These are phyloP conservation scores for Prunus fruticosa DNA, from an alignment of 306 rosid genomes.

Conservation along the genomic window DNA sequence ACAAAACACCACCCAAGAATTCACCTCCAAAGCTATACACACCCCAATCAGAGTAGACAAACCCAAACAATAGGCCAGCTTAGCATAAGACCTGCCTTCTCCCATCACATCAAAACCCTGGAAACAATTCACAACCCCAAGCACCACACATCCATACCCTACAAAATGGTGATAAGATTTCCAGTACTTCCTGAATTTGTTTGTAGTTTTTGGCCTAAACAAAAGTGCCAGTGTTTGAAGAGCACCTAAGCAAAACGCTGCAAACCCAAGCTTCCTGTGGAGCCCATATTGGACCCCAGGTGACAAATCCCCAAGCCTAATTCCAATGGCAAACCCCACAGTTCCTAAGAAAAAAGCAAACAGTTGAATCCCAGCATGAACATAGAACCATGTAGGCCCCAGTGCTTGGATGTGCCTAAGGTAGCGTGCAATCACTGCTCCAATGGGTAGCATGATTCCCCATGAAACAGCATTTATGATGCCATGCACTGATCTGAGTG, in stretches of 20 bases:
- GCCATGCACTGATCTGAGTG: conserved; percentile 56
- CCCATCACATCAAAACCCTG: conserved; percentile 91
- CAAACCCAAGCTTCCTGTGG: conserved; percentile 78
- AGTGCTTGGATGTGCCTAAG: conserved; percentile 61
- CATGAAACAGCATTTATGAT: conserved; percentile 68
- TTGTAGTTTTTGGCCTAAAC: conserved; percentile 75
- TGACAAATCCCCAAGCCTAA: conserved; percentile 57
- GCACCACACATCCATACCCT: conserved; percentile 88
- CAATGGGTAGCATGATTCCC: conserved; percentile 75
- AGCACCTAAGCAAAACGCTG: conserved; percentile 63
- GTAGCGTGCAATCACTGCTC: conserved; percentile 81
- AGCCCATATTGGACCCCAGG: conserved; percentile 76
- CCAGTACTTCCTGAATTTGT: conserved; percentile 88
- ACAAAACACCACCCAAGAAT: conserved; percentile 90
- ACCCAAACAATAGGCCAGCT: conserved; percentile 66
- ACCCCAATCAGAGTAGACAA: conserved; percentile 67
- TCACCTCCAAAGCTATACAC: conserved; percentile 81
- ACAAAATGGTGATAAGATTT: conserved; percentile 92
- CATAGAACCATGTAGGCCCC: conserved; percentile 88
- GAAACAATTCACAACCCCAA: conserved; percentile 86
- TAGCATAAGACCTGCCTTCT: conserved; percentile 70
- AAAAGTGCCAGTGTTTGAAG: conserved; percentile 72
- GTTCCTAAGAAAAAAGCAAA: conserved; percentile 63
- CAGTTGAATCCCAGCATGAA: conserved; percentile 72
- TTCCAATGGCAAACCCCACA: conserved; percentile 65